These are phyloP conservation scores for Aspergillus baeticus DNA, from an alignment of 495 filamentous ascomycete species.

Conservation along the genomic window DNA sequence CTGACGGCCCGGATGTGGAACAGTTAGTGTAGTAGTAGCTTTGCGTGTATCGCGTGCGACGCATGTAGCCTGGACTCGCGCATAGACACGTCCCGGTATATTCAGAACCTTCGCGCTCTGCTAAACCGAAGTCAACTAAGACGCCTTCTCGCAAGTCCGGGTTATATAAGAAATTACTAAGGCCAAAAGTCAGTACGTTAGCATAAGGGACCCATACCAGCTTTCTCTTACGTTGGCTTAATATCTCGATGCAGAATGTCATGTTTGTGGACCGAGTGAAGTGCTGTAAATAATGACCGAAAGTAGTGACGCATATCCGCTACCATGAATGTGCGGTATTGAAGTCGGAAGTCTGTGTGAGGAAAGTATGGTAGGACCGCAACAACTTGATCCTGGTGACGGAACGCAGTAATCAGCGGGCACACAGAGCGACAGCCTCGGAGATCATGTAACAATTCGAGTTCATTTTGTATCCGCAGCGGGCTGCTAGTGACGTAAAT, in stretches of 20 bases:
- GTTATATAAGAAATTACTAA: conserved; percentile 91
- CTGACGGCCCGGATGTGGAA: conserved; percentile 43
- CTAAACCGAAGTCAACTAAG: conserved; percentile 93
- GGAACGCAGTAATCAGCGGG: conserved; percentile 93
- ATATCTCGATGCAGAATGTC: conserved; percentile 94
- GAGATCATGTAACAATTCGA: conserved; percentile 92
- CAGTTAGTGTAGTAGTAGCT: conserved; percentile 46
- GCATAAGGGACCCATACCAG: neutral
- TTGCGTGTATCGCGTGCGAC: conserved; percentile 36
- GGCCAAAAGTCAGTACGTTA: neutral
- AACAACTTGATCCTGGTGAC: conserved; percentile 89
- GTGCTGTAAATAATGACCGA: conserved; percentile 79
- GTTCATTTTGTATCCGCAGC: conserved; percentile 89
- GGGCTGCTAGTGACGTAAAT: conserved; percentile 98
- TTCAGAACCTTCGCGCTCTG: conserved; percentile 60
- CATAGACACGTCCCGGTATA: conserved; percentile 43
- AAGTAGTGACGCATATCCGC: conserved; percentile 87
- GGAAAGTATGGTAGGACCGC: conserved; percentile 93
- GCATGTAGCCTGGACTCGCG: conserved; percentile 36
- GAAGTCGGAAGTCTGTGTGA: conserved; percentile 93
- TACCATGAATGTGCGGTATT: conserved; percentile 84
- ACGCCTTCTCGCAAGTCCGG: conserved; percentile 77
- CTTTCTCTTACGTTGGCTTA: conserved; percentile 74
- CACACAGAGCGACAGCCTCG: conserved; percentile 80
- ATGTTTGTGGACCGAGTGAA: conserved; percentile 77